Evolutionary conservation across 495 filamentous ascomycete species (phyloP), one percentile per base, ranked within the genome.

Genomic region (Immersiella caudata): DNA sequence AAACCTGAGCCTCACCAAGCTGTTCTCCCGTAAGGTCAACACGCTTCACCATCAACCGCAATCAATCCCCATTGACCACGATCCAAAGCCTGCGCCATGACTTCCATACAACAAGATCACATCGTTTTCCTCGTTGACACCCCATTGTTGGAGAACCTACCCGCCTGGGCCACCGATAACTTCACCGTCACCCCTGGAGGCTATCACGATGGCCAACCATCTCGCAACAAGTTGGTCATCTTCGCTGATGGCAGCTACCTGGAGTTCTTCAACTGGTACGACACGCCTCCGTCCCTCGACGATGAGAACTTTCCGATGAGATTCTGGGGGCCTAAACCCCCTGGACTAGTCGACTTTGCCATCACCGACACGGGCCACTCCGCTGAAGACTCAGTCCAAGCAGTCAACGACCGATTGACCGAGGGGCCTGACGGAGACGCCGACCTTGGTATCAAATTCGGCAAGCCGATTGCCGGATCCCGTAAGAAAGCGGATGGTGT

Each of bases 331-430:
- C 55, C 11, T 25, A 58, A 58, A 22, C 55, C 55, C 55, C 55
- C 55, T 58, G 55, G 55, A 58, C 55, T 58, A 22, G 26, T 58
- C 26, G 55, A 58, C 55, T 58, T 58, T 58, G 55, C 55, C 55
- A 58, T 58, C 55, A 58, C 55, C 55, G 21, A 58, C 26, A 24
- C 55, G 55, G 26, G 21, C 11, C 55, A 58, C 21, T 58, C 11
- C 26, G 55, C 55, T 22, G 21, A 22, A 58, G 21, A 22, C 22
- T 58, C 11, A 8, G 55, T 58, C 55, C 16, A 26, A 12, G 33
- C 33, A 5, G 33, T 12, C 33, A 36, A 6, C 33, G 6, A 36
- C 5, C 33, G 33, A 5, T 36, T 36, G 33, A 6, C 33, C 33
- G 12, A 36, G 12, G 33, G 6, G 6, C 33, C 6, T 12, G 12